phyloP scores from a whole-genome alignment of 768 basidiomycete genomes.

The Mrakia gelida region DNA sequence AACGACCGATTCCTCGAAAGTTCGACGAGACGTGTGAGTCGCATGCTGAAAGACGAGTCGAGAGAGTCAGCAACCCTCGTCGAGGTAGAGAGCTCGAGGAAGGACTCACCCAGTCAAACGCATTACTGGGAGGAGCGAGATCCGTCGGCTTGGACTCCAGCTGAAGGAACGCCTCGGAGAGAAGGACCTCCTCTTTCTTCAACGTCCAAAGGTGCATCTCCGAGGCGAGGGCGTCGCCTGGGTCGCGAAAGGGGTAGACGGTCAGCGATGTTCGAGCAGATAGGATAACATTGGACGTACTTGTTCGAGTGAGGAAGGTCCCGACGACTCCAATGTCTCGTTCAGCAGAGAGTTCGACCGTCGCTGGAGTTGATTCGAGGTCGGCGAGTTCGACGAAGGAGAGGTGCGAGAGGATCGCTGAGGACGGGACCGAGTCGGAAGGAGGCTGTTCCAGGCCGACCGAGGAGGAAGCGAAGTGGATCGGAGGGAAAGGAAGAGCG shows the following conservation, averaged over 20 bases:
- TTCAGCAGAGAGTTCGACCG: not conserved
- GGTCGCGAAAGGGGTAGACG: not conserved
- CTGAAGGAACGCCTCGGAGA: not conserved
- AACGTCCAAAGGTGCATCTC: slow-evolving; percentile 9
- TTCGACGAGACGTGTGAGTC: not conserved
- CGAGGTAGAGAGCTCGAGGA: no score
- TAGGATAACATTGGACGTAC: not conserved
- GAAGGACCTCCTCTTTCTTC: not conserved
- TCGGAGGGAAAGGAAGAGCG: not conserved
- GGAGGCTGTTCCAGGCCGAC: not conserved
- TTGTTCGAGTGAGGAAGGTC: not conserved
- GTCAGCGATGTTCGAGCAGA: not conserved
- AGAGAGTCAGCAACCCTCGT: not conserved
- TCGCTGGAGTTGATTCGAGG: not conserved
- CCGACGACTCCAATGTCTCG: not conserved
- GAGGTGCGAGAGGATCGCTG: slow-evolving; percentile 5
- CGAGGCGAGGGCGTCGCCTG: not conserved
- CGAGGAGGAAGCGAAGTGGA: not conserved
- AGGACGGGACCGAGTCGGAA: not conserved
- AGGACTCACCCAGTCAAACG: slow-evolving; percentile 2
- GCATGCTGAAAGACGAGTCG: not conserved
- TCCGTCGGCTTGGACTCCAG: not conserved
- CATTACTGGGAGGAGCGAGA: not conserved
- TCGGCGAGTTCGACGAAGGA: slow-evolving; percentile 20
- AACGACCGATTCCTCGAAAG: not conserved